A percentile compares a stretch with the other conserved stretches of the same genome.
Evolutionary conservation across 331 rosid genomes (phyloP).

Genomic region (Pyracantha coccinea): DNA sequence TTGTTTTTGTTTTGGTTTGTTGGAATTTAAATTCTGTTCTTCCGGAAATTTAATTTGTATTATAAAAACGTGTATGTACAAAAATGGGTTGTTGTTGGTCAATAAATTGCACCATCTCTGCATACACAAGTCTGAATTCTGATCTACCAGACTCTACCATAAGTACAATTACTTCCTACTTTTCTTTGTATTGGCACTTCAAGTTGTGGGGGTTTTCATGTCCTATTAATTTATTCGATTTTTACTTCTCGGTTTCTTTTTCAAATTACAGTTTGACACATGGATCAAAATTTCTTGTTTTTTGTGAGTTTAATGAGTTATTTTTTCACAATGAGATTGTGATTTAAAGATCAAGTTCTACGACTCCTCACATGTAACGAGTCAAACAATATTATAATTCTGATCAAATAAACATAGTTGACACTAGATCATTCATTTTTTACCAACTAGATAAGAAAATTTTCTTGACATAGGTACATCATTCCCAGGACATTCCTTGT

Average conservation of each 20-base stretch:
- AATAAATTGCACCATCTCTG: background rate
- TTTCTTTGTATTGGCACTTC: background rate
- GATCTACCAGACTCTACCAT: background rate
- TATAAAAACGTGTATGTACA: background rate
- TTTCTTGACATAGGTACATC: too few relatives aligned
- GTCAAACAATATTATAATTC: background rate
- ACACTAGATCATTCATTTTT: too few relatives aligned
- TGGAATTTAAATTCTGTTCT: background rate
- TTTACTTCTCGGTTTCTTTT: too few relatives aligned
- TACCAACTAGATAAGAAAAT: too few relatives aligned
- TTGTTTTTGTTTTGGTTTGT: background rate
- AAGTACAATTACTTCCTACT: background rate
- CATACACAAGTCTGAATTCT: background rate
- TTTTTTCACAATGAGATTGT: background rate
- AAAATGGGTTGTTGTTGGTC: background rate
- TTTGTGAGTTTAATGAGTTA: background rate
- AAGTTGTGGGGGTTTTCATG: too few relatives aligned
- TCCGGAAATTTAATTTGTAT: background rate
- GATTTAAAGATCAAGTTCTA: too few relatives aligned
- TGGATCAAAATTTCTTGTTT: too few relatives aligned
- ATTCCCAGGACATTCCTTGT: fast-evolving
- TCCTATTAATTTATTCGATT: too few relatives aligned
- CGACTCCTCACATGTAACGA: background rate
- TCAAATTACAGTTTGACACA: too few relatives aligned
- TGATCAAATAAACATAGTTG: background rate